Evolutionary conservation across 164 flowering plant species (phyloP).

Genomic region (Tetrastigma voinierianum): DNA sequence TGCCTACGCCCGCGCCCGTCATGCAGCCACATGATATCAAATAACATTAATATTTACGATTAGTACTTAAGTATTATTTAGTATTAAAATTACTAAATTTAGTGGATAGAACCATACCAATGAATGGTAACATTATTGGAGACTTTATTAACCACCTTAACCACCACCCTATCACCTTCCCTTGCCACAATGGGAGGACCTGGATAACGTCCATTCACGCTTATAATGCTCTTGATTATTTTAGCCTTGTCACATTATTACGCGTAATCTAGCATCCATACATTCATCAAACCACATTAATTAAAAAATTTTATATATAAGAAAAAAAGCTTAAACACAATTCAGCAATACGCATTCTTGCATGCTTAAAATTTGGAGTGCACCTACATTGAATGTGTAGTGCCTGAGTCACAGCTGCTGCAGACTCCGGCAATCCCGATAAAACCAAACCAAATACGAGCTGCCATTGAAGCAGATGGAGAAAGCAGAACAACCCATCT

Average conservation of each 20-base stretch:
- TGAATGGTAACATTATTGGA: conserved; percentile 38
- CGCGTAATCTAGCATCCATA: conserved; percentile 13
- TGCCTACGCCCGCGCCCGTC: conserved; percentile 35
- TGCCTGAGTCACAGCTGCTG: conserved; percentile 29
- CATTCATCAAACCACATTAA: too few relatives aligned
- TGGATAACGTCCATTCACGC: conserved; percentile 40
- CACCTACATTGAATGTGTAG: conserved; percentile 41
- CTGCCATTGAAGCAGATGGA: conserved; percentile 7
- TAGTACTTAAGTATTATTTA: too few relatives aligned
- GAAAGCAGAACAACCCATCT: not conserved
- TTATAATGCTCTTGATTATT: conserved; percentile 34
- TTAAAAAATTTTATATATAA: too few relatives aligned
- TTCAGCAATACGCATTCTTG: too few relatives aligned
- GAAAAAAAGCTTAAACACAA: too few relatives aligned
- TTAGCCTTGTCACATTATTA: conserved; percentile 37
- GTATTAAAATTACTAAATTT: not conserved
- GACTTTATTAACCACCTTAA: conserved; percentile 40
- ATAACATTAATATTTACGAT: too few relatives aligned
- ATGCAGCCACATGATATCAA: too few relatives aligned
- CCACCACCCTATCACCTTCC: conserved; percentile 37
- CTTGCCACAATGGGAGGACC: conserved; percentile 40
- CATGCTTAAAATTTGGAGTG: not conserved
- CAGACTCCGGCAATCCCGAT: conserved; percentile 9
- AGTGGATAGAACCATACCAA: conserved; percentile 23
- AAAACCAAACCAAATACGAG: not conserved